Evolutionary conservation across 257 asterid species (phyloP).

Genomic region (Anisodus acutangulus): DNA sequence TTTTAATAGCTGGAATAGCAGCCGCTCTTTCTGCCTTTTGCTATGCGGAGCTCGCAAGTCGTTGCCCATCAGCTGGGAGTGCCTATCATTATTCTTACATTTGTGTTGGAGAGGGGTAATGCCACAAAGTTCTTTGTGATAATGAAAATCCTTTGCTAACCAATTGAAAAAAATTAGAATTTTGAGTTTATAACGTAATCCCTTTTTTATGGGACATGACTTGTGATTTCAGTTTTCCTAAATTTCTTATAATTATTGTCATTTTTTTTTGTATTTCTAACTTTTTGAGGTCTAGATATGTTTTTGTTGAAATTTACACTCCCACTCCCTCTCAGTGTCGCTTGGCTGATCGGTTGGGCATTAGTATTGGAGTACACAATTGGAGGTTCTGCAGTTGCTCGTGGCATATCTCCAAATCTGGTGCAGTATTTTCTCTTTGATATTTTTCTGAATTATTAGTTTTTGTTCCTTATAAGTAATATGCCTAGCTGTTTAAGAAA

Average conservation of each 20-base stretch:
- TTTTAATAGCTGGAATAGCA: constrained; percentile 91
- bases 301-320: neutral
- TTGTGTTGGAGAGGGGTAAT: constrained; percentile 93
- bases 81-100: constrained; percentile 97
- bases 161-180: neutral
- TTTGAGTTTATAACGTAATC: constrained; percentile 4
- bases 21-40: constrained; percentile 98
- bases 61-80: constrained; percentile 99
- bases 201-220: neutral
- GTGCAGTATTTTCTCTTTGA: constrained; percentile 40
- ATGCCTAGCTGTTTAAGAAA: too few species aligned
- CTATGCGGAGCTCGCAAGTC: constrained; percentile 91
- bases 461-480: too few species aligned
- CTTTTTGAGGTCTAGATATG: neutral
- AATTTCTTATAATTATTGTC: neutral
- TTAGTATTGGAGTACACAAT: constrained; percentile 92
- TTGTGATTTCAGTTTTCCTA: neutral
- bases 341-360: constrained; percentile 98
- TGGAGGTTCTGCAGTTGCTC: constrained; percentile 99
- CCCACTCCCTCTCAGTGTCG: constrained; percentile 55
- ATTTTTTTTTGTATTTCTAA: neutral
- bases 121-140: neutral
- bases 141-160: neutral
- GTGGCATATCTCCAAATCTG: constrained; percentile 98
- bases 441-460: neutral